Conservation (phyloP, 1,284 basidiomycete genomes). For the Ganoderma boninense region DNA sequence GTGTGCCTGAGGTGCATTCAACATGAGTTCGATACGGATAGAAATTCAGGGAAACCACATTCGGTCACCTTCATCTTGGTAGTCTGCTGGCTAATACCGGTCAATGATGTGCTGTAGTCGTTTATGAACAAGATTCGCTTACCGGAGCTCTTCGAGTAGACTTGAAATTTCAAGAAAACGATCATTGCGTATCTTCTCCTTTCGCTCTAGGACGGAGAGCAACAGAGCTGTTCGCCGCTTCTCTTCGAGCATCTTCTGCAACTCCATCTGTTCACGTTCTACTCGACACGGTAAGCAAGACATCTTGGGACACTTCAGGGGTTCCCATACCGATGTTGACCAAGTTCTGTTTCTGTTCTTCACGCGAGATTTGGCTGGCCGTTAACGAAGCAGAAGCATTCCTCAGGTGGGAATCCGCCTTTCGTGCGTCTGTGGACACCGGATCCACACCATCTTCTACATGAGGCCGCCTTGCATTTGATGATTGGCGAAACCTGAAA, state of each 20-base stretch:
- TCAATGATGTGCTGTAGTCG: not conserved
- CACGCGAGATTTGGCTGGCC: not conserved
- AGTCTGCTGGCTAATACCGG: not conserved
- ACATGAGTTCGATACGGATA: not conserved
- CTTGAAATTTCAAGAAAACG: slow-evolving; percentile 22
- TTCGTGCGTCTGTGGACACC: slow-evolving; percentile 11
- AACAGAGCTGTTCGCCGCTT: slow-evolving; percentile 22
- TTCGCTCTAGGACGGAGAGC: slow-evolving; percentile 28
- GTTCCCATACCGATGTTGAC: slow-evolving; percentile 1
- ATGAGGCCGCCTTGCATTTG: not conserved
- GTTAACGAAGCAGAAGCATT: slow-evolving; percentile 17
- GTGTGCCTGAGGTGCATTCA: not conserved
- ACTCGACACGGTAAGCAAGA: not conserved
- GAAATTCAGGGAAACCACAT: not conserved
- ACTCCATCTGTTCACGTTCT: slow-evolving; percentile 22
- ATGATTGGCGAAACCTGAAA: slow-evolving; percentile 4
- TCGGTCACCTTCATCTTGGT: not conserved
- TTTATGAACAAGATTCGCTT: not conserved
- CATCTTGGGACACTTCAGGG: too few species aligned
- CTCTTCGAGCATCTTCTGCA: slow-evolving; percentile 21
- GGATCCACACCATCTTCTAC: slow-evolving; percentile 15
- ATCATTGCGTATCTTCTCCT: slow-evolving; percentile 26
- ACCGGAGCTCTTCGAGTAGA: slow-evolving; percentile 24
- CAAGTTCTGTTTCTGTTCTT: slow-evolving; percentile 7
- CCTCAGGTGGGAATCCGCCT: slow-evolving; percentile 22